These are phyloP conservation scores for Geotrichum europaeum DNA, from an alignment of 1,139 yeast species.

Conservation along the genomic window DNA sequence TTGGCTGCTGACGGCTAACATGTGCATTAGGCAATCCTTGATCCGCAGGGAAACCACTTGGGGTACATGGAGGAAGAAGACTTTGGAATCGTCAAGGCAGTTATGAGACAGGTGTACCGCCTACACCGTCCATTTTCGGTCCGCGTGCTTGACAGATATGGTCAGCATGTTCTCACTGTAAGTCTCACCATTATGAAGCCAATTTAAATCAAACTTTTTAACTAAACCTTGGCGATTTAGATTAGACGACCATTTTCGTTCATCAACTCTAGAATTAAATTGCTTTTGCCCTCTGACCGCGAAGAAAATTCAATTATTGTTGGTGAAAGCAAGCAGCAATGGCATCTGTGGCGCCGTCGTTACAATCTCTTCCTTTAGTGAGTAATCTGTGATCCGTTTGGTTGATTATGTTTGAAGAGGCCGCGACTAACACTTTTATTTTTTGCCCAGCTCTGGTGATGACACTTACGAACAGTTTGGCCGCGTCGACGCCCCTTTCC, in stretches of 20 bases:
- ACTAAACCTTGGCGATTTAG: background rate
- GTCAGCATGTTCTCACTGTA: slow-evolving; percentile 56
- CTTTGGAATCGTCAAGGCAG: slow-evolving; percentile 57
- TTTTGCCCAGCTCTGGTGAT: slow-evolving; percentile 12
- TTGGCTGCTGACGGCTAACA: background rate
- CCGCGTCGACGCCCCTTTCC: slow-evolving; percentile 75
- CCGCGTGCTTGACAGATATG: slow-evolving; percentile 67
- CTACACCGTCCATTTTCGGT: slow-evolving; percentile 84
- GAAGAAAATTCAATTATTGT: slow-evolving; percentile 44
- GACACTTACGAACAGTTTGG: slow-evolving; percentile 69
- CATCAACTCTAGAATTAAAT: slow-evolving; percentile 81
- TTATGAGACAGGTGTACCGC: slow-evolving; percentile 75
- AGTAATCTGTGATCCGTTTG: slow-evolving; percentile 1
- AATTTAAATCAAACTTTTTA: background rate
- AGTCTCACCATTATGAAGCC: background rate
- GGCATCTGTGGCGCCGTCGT: slow-evolving; percentile 90
- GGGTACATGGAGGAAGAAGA: slow-evolving; percentile 84
- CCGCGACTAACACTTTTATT: background rate
- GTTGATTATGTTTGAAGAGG: background rate
- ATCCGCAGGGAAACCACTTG: slow-evolving; percentile 62
- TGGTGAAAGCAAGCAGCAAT: slow-evolving; percentile 85
- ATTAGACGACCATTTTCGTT: slow-evolving; percentile 69
- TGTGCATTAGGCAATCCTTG: slow-evolving; percentile 46
- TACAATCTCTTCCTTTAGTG: slow-evolving; percentile 58
- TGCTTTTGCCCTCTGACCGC: slow-evolving; percentile 51